Percentiles rank a stretch among this genome's conserved stretches.
phyloP scores from a whole-genome alignment of 306 rosid species.

The Dalbergia oliveri region DNA sequence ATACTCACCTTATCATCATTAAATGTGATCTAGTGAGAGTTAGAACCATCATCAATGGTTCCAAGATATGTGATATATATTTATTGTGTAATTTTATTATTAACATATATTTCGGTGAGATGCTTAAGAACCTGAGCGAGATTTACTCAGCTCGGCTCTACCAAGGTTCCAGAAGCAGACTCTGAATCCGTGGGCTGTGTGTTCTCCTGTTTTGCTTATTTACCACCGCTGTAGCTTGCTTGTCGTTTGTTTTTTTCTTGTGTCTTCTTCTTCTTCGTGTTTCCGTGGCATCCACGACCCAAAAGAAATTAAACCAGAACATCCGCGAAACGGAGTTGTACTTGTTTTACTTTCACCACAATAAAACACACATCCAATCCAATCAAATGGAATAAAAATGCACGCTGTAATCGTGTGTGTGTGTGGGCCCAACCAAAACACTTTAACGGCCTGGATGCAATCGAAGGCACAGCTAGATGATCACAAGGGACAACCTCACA shows the following conservation, averaged over 20 bases:
- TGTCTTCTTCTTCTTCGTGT: background rate
- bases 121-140: no score
- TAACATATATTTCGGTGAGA: no score
- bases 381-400: background rate
- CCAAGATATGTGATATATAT: no score
- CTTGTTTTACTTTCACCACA: background rate
- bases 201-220: background rate
- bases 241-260: background rate
- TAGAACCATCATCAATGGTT: no score
- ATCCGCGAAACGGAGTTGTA: background rate
- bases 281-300: background rate
- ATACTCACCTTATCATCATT: no score
- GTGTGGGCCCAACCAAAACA: no score
- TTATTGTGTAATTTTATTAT: no score
- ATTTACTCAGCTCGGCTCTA: no score
- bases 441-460: slow-evolving; percentile 40
- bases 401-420: background rate
- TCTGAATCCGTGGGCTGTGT: background rate
- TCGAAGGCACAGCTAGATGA: slow-evolving; percentile 32
- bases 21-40: no score
- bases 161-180: background rate
- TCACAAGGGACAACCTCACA: background rate
- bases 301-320: no score
- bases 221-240: background rate
- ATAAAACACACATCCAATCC: background rate